A percentile compares a stretch with the other conserved stretches of the same genome.
Evolutionary conservation across 2,329 filamentous ascomycete species (phyloP).

Genomic region (Xylariaceae sp.): DNA sequence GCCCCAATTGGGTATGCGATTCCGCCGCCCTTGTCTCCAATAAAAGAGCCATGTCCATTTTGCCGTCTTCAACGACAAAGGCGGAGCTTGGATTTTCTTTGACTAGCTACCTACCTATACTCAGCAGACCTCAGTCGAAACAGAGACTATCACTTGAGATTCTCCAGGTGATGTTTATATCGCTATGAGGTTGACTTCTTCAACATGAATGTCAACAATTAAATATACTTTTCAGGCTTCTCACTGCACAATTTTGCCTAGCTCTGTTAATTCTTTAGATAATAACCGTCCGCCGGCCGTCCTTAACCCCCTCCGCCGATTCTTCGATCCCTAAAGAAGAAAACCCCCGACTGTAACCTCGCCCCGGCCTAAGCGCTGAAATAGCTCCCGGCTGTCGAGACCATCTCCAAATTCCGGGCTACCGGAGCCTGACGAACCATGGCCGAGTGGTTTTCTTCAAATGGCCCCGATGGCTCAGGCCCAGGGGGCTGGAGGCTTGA

Average conservation of each 20-base stretch:
- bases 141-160: not conserved
- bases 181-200: not conserved
- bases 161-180: too few species aligned
- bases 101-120: not conserved
- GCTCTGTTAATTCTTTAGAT: not conserved
- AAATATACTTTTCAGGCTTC: not conserved
- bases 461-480: conserved; percentile 34
- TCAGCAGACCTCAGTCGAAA: not conserved
- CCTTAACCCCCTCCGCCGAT: not conserved
- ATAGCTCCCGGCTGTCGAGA: not conserved
- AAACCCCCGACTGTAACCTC: not conserved
- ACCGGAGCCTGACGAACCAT: not conserved
- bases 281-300: not conserved
- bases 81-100: not conserved
- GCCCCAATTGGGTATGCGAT: not conserved
- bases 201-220: not conserved
- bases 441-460: conserved; percentile 33
- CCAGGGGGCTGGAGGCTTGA: conserved; percentile 52
- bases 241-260: not conserved
- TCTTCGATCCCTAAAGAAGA: not conserved
- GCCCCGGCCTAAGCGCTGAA: not conserved
- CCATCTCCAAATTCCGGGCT: not conserved
- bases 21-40: not conserved
- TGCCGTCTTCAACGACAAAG: not conserved
- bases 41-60: not conserved